Base-by-base conservation (phyloP, 257 asterid genomes). In the Solanum gandarillasii region DNA sequence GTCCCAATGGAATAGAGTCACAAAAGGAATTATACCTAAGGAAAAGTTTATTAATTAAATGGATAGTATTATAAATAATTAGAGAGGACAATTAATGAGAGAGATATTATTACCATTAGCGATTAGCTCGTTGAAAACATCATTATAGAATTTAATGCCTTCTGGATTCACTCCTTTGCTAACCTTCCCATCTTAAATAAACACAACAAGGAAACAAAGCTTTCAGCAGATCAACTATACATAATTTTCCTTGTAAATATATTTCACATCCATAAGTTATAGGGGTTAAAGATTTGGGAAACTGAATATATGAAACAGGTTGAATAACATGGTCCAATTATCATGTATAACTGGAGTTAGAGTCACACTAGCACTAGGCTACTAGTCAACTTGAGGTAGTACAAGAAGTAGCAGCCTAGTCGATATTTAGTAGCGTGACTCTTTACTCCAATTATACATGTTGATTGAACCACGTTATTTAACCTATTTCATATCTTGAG, bases 101-200 rank as follows among this genome's bases (percentile, higher is more conserved):
- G n/a, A 20, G 10, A 21, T 43, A 43, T 43, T 43, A 43, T 74
- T 55, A 87, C 88, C 88, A 16, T 87, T 78, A 23, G 86, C 52
- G 2, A 89, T 13, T n/a, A 89, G 55, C 32, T 72, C 67, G 39
- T 89, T 76, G 27, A 92, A 78, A 8, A 92, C 88, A 75, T 90
- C 60, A 29, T 88, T 90, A 81, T 92, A 92, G 84, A 83, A 92
- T n/a, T 91, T 62, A 46, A 91, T 86, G 27, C 92, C 93, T 87
- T 88, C 89, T 70, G 38, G 41, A 79, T 90, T 91, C 18, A 91
- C 62, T 20, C 92, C 93, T 35, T 85, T 87, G 60, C 88, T 85
- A 31, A 88, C 36, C 74, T 73, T 89, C 73, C 93, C 93, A 88
- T 90, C 93, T 91, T 10, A 48, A 78, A 23, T 25, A 31, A 70